A percentile compares a stretch with the other conserved stretches of the same genome.
These are phyloP conservation scores for Penicillium sp. DNA, from an alignment of 2,329 filamentous ascomycete genomes.

Conservation along the genomic window DNA sequence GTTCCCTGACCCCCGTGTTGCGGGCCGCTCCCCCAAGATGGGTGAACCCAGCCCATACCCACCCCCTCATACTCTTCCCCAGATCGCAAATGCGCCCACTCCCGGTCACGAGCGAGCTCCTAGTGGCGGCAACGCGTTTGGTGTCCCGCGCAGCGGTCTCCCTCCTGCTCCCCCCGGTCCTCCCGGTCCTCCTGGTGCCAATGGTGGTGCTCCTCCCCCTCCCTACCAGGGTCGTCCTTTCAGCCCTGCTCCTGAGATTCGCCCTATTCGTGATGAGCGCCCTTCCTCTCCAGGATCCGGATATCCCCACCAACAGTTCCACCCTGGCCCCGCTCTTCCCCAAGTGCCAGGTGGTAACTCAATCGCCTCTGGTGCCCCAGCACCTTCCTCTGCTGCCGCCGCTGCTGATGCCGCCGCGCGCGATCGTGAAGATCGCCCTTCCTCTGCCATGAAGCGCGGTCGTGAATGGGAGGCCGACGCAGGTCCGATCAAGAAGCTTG, in stretches of 20 bases:
- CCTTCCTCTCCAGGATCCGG: slow-evolving; percentile 89
- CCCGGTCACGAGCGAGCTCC: slow-evolving; percentile 43
- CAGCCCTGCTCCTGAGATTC: slow-evolving; percentile 81
- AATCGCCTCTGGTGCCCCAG: slow-evolving; percentile 69
- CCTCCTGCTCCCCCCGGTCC: slow-evolving; percentile 50
- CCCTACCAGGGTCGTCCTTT: slow-evolving; percentile 69
- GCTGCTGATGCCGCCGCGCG: slow-evolving; percentile 69
- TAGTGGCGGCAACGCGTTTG: slow-evolving; percentile 32
- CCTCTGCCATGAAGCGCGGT: slow-evolving; percentile 78
- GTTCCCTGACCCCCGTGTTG: slow-evolving; percentile 66
- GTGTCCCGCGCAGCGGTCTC: slow-evolving; percentile 45
- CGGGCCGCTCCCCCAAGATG: slow-evolving; percentile 63
- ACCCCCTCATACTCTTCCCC: slow-evolving; percentile 53
- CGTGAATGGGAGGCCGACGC: slow-evolving; percentile 92
- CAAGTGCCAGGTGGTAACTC: slow-evolving; percentile 30
- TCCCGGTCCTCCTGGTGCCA: slow-evolving; percentile 48
- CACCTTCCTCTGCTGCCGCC: slow-evolving; percentile 65
- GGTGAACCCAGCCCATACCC: slow-evolving; percentile 56
- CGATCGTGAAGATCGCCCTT: slow-evolving; percentile 71
- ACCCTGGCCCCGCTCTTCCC: slow-evolving; percentile 68
- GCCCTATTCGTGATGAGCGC: slow-evolving; percentile 78
- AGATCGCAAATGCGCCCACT: slow-evolving; percentile 51
- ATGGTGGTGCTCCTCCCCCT: slow-evolving; percentile 62
- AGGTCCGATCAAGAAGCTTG: slow-evolving; percentile 72
- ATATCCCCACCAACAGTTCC: slow-evolving; percentile 79